Conservation (phyloP, 2,329 filamentous ascomycete species). For the Tolypocladium pustulatum region DNA sequence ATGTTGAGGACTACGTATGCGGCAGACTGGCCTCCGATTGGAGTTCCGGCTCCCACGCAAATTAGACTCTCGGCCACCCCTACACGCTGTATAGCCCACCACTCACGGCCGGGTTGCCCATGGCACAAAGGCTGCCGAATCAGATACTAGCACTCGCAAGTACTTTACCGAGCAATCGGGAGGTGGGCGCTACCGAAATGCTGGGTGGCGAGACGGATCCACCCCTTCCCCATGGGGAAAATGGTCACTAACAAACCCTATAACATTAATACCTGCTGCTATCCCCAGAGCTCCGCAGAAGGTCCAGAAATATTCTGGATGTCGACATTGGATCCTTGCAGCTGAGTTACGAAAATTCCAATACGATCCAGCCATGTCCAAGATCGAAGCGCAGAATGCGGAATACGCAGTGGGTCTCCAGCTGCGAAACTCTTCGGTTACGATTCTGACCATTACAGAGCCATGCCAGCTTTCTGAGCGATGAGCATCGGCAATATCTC, state of each 20-base stretch:
- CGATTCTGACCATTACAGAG: background rate
- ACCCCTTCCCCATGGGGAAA: background rate
- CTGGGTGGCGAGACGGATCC: background rate
- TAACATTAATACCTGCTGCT: background rate
- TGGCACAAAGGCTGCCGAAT: background rate
- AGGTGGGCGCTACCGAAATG: background rate
- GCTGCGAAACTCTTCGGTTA: background rate
- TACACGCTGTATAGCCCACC: too few species aligned
- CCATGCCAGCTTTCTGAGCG: background rate
- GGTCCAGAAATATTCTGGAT: background rate
- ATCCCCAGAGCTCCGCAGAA: background rate
- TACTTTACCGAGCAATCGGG: too few species aligned
- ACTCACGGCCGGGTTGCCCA: background rate
- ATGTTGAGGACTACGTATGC: background rate
- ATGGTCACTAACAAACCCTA: background rate
- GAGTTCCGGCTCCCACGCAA: background rate
- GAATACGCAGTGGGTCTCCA: background rate
- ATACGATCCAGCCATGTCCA: background rate
- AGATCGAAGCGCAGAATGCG: background rate
- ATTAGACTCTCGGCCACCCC: background rate
- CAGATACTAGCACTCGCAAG: background rate
- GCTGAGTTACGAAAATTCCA: background rate
- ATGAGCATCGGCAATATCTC: slow-evolving; percentile 5
- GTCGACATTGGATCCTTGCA: background rate
- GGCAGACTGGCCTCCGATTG: background rate